phyloP scores from a whole-genome alignment of 805 yeast genomes.

The Metschnikowia anglica region DNA sequence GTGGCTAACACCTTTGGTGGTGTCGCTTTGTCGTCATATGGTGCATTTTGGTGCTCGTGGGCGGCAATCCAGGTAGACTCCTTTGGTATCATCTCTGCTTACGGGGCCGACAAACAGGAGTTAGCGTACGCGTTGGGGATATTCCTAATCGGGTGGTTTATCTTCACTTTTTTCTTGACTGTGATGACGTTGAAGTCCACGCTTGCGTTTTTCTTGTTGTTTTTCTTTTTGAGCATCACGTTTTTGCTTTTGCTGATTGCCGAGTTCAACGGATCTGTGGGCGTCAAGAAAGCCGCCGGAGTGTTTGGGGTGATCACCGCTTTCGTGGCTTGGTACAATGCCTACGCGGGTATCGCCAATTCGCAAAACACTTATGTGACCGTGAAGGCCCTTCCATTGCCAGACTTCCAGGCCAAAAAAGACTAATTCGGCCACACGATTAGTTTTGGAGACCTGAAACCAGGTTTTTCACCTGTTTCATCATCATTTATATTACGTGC shows the following conservation, averaged over 20 bases:
- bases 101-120: constrained; percentile 25
- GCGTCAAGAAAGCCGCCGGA: constrained; percentile 42
- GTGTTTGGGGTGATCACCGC: constrained; percentile 44
- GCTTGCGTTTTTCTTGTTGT: constrained; percentile 41
- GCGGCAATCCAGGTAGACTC: constrained; percentile 53
- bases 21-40: constrained; percentile 57
- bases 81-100: constrained; percentile 40
- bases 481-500: no score
- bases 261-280: constrained; percentile 30
- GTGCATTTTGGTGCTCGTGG: constrained; percentile 77
- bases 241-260: constrained; percentile 42
- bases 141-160: constrained; percentile 43
- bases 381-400: constrained; percentile 52
- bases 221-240: constrained; percentile 42
- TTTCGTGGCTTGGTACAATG: constrained; percentile 46
- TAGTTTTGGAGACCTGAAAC: no score
- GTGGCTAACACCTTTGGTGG: constrained; percentile 77
- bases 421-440: constrained; percentile 7
- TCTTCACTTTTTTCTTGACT: constrained; percentile 44
- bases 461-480: no score
- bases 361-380: constrained; percentile 61
- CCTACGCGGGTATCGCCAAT: constrained; percentile 52
- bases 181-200: constrained; percentile 44
- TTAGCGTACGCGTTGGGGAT: constrained; percentile 39
- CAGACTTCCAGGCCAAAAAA: constrained; percentile 30